A percentile compares a stretch with the other conserved stretches of the same genome.
These are phyloP conservation scores for Hippophae gyantsensis DNA, from an alignment of 306 rosid species.

Conservation along the genomic window DNA sequence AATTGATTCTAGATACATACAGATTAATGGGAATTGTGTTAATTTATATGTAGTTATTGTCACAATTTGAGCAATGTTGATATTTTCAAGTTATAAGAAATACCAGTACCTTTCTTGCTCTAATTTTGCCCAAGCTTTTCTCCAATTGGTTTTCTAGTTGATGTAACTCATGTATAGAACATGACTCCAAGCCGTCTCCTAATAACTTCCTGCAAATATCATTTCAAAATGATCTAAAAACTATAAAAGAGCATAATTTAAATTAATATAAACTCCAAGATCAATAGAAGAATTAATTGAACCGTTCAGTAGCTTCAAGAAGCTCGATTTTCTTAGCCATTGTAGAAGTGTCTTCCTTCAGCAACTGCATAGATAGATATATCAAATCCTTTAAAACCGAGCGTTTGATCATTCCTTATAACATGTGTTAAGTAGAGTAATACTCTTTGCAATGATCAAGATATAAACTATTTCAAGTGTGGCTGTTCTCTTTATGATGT, in stretches of 20 bases:
- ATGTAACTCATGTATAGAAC: constrained; percentile 50
- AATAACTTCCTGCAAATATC: constrained; percentile 47
- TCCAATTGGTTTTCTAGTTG: constrained; percentile 62
- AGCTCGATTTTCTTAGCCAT: constrained; percentile 48
- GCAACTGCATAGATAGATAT: constrained; percentile 27
- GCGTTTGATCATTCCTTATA: neutral
- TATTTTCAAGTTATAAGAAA: neutral
- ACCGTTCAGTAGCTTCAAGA: constrained; percentile 60
- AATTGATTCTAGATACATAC: constrained; percentile 36
- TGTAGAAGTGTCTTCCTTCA: constrained; percentile 31
- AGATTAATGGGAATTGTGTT: neutral
- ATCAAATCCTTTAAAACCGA: neutral
- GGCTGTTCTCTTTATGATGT: no score
- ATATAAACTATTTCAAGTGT: no score
- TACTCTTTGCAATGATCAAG: no score
- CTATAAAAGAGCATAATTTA: neutral
- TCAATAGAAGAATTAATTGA: neutral
- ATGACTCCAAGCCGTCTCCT: constrained; percentile 60
- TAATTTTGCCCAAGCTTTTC: constrained; percentile 57
- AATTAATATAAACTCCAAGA: neutral
- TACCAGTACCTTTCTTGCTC: constrained; percentile 64
- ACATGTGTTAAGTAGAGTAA: neutral
- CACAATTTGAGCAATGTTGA: no score
- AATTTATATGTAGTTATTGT: no score
- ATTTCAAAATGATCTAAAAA: neutral